phyloP scores from a whole-genome alignment of 1,139 yeast genomes.

The Petasospora rhodanensis region DNA sequence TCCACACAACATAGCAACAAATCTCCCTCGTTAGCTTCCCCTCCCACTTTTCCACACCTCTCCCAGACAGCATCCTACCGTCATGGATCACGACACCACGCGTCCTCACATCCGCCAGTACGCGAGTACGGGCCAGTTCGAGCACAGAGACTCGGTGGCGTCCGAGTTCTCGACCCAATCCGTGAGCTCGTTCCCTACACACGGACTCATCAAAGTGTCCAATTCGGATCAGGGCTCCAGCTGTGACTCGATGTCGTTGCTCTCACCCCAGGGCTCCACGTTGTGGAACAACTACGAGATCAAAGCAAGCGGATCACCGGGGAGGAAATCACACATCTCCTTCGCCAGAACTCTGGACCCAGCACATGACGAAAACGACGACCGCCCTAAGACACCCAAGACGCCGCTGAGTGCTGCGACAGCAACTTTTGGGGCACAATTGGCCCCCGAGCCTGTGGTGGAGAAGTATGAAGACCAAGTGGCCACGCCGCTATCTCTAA shows the following conservation, averaged over 20 bases:
- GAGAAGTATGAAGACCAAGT: neutral
- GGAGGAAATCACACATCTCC: constrained; percentile 2
- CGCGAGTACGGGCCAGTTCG: neutral
- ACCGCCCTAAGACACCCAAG: constrained; percentile 4
- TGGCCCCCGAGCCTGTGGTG: constrained; percentile 1
- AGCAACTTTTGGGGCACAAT: constrained; percentile 5
- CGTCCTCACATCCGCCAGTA: neutral
- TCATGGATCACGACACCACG: too few species aligned
- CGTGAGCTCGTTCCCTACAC: constrained; percentile 17
- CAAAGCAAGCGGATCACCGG: constrained; percentile 3
- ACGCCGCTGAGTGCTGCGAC: constrained; percentile 7
- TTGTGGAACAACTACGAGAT: constrained; percentile 6
- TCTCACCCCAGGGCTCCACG: constrained; percentile 9
- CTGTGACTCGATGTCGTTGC: constrained; percentile 11
- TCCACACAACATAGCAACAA: too few species aligned
- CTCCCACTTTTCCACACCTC: too few species aligned
- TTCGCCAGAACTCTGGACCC: constrained; percentile 2
- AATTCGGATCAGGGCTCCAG: constrained; percentile 17
- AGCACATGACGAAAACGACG: constrained; percentile 3
- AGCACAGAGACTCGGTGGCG: constrained; percentile 1
- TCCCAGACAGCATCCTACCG: too few species aligned
- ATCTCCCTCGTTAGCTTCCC: too few species aligned
- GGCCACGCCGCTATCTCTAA: neutral
- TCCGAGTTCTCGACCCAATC: constrained; percentile 16
- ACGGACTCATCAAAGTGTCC: constrained; percentile 21